Percentiles rank a stretch among this genome's conserved stretches.
phyloP scores from a whole-genome alignment of 768 basidiomycete genomes.

The Pisolithus microcarpus region DNA sequence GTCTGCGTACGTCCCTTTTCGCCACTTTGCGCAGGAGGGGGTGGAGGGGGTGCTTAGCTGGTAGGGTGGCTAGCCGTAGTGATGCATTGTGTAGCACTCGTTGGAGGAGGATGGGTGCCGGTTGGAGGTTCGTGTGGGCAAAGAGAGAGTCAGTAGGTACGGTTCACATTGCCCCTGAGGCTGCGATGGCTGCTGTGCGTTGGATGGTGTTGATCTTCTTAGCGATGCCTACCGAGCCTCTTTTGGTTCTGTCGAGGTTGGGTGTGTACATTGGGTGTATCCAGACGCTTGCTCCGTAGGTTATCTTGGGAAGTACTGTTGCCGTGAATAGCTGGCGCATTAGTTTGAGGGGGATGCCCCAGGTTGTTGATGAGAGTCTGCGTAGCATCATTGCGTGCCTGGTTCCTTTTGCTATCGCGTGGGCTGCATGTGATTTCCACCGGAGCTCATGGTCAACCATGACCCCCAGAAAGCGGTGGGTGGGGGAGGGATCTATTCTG shows the following conservation, averaged over 20 bases:
- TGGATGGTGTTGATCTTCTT: neutral
- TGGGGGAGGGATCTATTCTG: neutral
- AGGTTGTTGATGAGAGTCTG: neutral
- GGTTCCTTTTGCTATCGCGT: neutral
- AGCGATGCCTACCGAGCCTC: neutral
- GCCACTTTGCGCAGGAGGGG: no score
- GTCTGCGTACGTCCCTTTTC: no score
- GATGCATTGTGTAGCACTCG: neutral
- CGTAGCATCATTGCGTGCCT: neutral
- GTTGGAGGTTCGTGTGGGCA: neutral
- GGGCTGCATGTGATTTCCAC: neutral
- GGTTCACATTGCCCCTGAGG: neutral
- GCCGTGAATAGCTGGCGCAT: neutral
- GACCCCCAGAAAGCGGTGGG: slow-evolving; percentile 1
- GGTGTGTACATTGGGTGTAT: neutral
- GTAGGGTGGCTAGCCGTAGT: no score
- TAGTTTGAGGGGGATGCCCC: no score
- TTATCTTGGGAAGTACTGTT: neutral
- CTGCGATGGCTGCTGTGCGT: neutral
- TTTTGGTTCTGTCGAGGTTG: neutral
- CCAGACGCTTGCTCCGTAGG: neutral
- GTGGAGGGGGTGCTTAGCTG: no score
- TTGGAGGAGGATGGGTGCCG: no score
- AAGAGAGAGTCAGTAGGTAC: no score
- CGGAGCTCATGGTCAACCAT: slow-evolving; percentile 1